Evolutionary conservation across 805 yeast genomes (phyloP).

Genomic region (Sugiyamaella smithiae): DNA sequence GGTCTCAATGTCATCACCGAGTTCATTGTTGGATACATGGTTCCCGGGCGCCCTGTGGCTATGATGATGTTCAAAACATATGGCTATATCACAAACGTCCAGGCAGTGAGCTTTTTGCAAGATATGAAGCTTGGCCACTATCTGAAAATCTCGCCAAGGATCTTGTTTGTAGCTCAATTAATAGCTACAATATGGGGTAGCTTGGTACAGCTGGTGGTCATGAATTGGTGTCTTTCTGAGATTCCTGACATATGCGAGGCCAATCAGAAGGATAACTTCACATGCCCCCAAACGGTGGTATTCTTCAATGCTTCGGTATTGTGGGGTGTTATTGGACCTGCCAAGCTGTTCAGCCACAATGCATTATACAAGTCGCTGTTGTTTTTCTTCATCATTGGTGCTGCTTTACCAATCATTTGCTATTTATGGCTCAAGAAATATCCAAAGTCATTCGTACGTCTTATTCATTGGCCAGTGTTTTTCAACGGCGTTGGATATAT

Average conservation of each 20-base stretch:
- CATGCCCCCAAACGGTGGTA: slow-evolving; percentile 45
- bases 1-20: slow-evolving; percentile 64
- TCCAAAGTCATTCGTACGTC: slow-evolving; percentile 42
- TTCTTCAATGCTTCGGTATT: slow-evolving; percentile 56
- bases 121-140: slow-evolving; percentile 67
- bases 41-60: slow-evolving; percentile 61
- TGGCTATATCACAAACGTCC: slow-evolving; percentile 53
- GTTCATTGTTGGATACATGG: slow-evolving; percentile 60
- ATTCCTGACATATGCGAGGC: slow-evolving; percentile 43
- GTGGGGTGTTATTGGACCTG: slow-evolving; percentile 69
- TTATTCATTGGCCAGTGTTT: slow-evolving; percentile 66
- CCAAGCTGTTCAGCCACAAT: slow-evolving; percentile 49
- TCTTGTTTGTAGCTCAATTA: slow-evolving; percentile 53
- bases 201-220: slow-evolving; percentile 42
- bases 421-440: slow-evolving; percentile 38
- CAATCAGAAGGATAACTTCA: slow-evolving; percentile 44
- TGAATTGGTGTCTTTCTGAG: slow-evolving; percentile 42
- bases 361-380: slow-evolving; percentile 52
- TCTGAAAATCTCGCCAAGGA: slow-evolving; percentile 59
- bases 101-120: slow-evolving; percentile 51
- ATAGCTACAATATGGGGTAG: slow-evolving; percentile 45
- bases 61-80: slow-evolving; percentile 60
- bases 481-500: slow-evolving; percentile 57
- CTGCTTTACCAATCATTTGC: slow-evolving; percentile 42
- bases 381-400: slow-evolving; percentile 62